phyloP scores from a whole-genome alignment of 306 rosid genomes.

The Crataegus laevigata region DNA sequence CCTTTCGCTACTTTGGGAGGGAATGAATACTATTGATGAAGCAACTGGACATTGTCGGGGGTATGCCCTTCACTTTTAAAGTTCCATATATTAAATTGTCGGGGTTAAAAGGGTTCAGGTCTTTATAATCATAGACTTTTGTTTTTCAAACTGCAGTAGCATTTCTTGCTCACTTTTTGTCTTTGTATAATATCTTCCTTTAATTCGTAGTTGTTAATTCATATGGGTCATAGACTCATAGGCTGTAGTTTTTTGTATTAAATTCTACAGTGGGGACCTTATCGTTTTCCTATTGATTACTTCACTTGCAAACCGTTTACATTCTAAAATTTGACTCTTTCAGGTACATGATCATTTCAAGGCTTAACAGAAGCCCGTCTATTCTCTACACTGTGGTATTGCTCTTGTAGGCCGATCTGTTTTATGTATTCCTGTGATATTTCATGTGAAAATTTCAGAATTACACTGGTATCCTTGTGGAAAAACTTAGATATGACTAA shows the following conservation, averaged over 20 bases:
- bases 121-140: background rate
- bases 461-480: background rate
- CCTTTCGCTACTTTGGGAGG: constrained; percentile 73
- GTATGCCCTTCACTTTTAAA: constrained; percentile 26
- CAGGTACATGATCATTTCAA: constrained; percentile 88
- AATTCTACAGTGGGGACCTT: too few relatives aligned
- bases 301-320: constrained; percentile 22
- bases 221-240: background rate
- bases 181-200: background rate
- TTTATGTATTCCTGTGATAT: background rate
- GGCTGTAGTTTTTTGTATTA: background rate
- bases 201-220: background rate
- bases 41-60: constrained; percentile 71
- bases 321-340: constrained; percentile 29
- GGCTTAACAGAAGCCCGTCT: constrained; percentile 59
- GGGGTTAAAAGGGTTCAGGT: background rate
- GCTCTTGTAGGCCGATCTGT: constrained; percentile 14
- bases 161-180: background rate
- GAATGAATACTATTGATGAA: constrained; percentile 59
- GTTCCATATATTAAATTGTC: background rate
- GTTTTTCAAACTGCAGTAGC: background rate
- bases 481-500: background rate
- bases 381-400: constrained; percentile 85
- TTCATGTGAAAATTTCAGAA: background rate
- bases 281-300: background rate